A percentile compares a stretch with the other conserved stretches of the same genome.
These are phyloP conservation scores for Beta lomatogona DNA, from an alignment of 179 eudicot genomes.

Conservation along the genomic window DNA sequence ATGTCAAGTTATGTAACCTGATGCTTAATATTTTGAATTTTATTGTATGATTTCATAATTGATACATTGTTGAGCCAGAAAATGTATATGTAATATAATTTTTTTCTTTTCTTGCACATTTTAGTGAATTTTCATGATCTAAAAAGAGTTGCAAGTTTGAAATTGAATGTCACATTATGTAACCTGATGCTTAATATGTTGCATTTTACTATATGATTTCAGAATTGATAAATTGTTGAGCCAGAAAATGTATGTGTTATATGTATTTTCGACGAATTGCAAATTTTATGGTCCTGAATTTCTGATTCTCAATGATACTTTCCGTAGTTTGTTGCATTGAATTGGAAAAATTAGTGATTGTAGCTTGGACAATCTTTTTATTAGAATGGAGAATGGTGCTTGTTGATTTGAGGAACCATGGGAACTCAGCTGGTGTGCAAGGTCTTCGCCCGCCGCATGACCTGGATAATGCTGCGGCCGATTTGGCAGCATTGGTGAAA, in stretches of 20 bases:
- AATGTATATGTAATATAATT: no score
- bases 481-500: slow-evolving; percentile 77
- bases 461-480: slow-evolving; percentile 80
- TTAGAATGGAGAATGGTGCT: slow-evolving; percentile 85
- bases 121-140: not conserved
- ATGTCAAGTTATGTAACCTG: not conserved
- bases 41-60: not conserved
- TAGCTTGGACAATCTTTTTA: slow-evolving; percentile 5
- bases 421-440: slow-evolving; percentile 66
- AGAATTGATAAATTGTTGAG: no score
- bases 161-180: not conserved
- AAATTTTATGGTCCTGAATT: not conserved
- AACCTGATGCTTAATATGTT: no score
- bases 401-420: slow-evolving; percentile 90
- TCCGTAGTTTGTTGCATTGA: not conserved
- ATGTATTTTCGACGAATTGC: no score
- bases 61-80: no score
- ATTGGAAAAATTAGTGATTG: not conserved
- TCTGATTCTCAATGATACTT: not conserved
- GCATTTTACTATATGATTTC: not conserved
- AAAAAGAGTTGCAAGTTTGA: not conserved
- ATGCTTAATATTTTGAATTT: not conserved
- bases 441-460: slow-evolving; percentile 69
- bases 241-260: no score
- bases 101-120: not conserved